Base-by-base conservation (phyloP, 73 alveolate genomes). In the Breviolum minutum region DNA sequence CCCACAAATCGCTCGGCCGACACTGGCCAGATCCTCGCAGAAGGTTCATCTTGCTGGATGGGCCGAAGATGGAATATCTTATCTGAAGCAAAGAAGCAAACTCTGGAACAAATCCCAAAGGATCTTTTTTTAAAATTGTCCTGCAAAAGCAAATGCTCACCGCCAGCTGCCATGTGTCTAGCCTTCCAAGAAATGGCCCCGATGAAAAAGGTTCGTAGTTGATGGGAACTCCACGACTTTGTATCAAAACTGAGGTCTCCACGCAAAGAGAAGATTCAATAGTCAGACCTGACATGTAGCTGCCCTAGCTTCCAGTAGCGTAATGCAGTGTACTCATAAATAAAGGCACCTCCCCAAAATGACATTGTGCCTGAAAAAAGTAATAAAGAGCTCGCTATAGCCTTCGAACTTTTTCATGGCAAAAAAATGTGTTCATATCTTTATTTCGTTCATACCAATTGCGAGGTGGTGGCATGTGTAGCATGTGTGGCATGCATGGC, bases 241-340 rank as follows among this genome's bases (percentile, higher is more conserved):
- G 54, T 22, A 17, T 19, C 13, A 4, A 63, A 2, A 11, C 86
- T 29, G 40, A 63, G 95, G 40, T 16, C 66, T 60, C 82, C 29
- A 54, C 95, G 48, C 95, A 88, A 22, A 88, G 66, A 26, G 95
- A 88, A 32, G 95, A 88, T 68, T 88, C 95, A 60, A 88, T 88
- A 70, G 95, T 88, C 85, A 88, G 40, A 88, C 95, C 95, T 88
- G 69, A 24, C 16, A n/a, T 8, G 68, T 79, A 10, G 26, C 81
- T 8, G 32, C 81, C 30, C 81, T 17, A 20, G 81, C 54, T 40
- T 40, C 30, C 30, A 22, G 26, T 6, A 76, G 81, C n/a, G n/a
- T n/a, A n/a, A 17, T 66, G 74, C 2, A 61, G 10, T 12, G 86
- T 24, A 12, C 27, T 22, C 86, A 9, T 24, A 26, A 16, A 8